Percentiles rank a stretch among this genome's conserved stretches.
Evolutionary conservation across 352 stramenopile species (phyloP).

Genomic region (Globisporangium iwayamae): DNA sequence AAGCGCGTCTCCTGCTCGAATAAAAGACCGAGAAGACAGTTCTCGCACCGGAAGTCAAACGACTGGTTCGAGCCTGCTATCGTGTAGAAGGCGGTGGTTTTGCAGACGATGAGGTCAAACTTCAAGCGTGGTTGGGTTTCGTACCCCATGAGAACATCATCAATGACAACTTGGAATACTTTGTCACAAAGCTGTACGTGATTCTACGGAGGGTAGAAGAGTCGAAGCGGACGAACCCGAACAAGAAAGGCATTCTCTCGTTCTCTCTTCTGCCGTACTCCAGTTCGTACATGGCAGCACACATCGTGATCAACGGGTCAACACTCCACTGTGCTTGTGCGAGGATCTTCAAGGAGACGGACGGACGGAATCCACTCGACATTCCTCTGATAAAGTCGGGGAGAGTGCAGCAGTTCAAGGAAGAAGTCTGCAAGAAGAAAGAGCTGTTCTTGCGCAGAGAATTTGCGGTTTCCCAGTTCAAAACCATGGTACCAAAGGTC

Average conservation of each 20-base stretch:
- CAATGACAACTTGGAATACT: slow-evolving; percentile 9
- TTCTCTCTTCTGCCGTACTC: slow-evolving; percentile 13
- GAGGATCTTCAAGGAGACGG: not conserved
- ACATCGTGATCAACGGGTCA: slow-evolving; percentile 12
- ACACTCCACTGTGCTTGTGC: slow-evolving; percentile 11
- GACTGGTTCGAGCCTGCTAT: too few species aligned
- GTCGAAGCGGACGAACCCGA: not conserved
- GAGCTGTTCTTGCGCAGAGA: not conserved
- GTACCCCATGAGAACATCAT: slow-evolving; percentile 1
- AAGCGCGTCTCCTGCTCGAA: not conserved
- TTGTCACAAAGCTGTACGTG: slow-evolving; percentile 1
- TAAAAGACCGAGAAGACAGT: too few species aligned
- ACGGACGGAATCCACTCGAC: not conserved
- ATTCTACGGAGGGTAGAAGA: slow-evolving; percentile 2
- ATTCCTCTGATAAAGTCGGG: not conserved
- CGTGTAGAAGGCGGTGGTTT: not conserved
- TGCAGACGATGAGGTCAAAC: not conserved
- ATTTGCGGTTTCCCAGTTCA: not conserved
- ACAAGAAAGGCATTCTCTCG: not conserved
- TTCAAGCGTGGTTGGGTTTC: not conserved
- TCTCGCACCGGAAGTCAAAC: too few species aligned
- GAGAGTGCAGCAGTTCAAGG: too few species aligned
- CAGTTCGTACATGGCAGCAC: not conserved
- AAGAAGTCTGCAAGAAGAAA: not conserved
- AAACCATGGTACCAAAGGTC: not conserved